A percentile compares a stretch with the other conserved stretches of the same genome.
Conservation (phyloP, 2,329 filamentous ascomycete genomes). For the Botrytis aclada region DNA sequence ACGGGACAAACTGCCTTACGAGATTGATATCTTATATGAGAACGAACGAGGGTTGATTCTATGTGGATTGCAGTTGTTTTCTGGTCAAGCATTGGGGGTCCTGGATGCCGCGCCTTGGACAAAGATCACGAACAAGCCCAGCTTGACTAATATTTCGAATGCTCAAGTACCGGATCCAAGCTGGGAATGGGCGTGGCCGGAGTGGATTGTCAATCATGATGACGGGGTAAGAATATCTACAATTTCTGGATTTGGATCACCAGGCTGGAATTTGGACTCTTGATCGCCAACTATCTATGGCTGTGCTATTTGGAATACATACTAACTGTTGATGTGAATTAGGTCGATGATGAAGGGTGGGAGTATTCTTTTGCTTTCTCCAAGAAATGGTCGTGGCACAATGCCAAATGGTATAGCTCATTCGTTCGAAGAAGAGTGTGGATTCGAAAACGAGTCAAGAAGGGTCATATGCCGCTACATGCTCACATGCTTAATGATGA, state of each 20-base stretch:
- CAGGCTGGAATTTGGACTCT: neutral
- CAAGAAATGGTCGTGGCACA: constrained; percentile 78
- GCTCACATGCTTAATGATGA: constrained; percentile 69
- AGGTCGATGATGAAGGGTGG: constrained; percentile 81
- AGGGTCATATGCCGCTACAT: constrained; percentile 46
- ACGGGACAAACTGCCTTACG: constrained; percentile 39
- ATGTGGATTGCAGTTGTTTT: constrained; percentile 89
- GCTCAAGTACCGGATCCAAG: constrained; percentile 91
- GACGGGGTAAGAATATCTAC: constrained; percentile 52
- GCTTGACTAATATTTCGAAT: constrained; percentile 69
- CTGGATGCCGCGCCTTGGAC: constrained; percentile 88
- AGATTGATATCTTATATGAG: constrained; percentile 88
- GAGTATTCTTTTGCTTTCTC: constrained; percentile 90
- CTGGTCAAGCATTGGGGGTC: constrained; percentile 75
- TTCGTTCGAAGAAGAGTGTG: constrained; percentile 89
- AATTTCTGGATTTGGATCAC: neutral
- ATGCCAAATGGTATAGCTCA: constrained; percentile 87
- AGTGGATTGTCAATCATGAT: constrained; percentile 67
- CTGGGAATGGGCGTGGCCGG: constrained; percentile 82
- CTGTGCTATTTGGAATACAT: neutral
- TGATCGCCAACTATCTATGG: no score
- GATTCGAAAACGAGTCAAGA: constrained; percentile 76
- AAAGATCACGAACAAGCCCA: constrained; percentile 60
- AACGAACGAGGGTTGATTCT: constrained; percentile 90
- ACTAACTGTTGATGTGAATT: neutral